These are phyloP conservation scores for Pythium graminicola DNA, from an alignment of 352 stramenopile genomes.

Conservation along the genomic window DNA sequence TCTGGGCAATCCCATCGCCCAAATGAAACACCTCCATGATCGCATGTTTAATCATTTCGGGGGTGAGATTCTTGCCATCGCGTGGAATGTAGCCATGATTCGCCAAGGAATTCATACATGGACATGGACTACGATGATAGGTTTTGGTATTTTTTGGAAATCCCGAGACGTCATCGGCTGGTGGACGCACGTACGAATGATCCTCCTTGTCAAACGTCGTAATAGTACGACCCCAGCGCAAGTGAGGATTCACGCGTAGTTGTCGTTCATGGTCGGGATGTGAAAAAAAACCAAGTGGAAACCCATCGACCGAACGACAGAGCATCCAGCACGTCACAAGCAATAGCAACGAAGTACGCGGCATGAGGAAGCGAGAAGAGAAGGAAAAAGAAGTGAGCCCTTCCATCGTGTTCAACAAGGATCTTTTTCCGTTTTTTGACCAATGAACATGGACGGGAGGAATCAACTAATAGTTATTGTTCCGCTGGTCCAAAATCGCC, in stretches of 20 bases:
- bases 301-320: background rate
- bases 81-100: constrained; percentile 65
- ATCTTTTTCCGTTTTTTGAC: no score
- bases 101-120: constrained; percentile 57
- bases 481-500: no score
- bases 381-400: no score
- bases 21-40: constrained; percentile 49
- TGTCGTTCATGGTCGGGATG: background rate
- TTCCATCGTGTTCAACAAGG: no score
- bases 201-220: background rate
- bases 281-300: constrained; percentile 10
- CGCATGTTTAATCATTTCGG: constrained; percentile 29
- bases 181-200: constrained; percentile 39
- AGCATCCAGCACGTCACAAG: no score
- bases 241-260: constrained; percentile 3
- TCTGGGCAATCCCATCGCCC: constrained; percentile 29
- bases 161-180: constrained; percentile 30
- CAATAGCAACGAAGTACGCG: no score
- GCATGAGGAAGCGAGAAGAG: no score
- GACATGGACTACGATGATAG: constrained; percentile 56
- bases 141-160: constrained; percentile 39
- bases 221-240: no score
- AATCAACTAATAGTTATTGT: no score
- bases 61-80: constrained; percentile 47
- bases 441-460: no score